These are phyloP conservation scores for Talaromyces trachyspermus DNA, from an alignment of 495 filamentous ascomycete species.

Conservation along the genomic window DNA sequence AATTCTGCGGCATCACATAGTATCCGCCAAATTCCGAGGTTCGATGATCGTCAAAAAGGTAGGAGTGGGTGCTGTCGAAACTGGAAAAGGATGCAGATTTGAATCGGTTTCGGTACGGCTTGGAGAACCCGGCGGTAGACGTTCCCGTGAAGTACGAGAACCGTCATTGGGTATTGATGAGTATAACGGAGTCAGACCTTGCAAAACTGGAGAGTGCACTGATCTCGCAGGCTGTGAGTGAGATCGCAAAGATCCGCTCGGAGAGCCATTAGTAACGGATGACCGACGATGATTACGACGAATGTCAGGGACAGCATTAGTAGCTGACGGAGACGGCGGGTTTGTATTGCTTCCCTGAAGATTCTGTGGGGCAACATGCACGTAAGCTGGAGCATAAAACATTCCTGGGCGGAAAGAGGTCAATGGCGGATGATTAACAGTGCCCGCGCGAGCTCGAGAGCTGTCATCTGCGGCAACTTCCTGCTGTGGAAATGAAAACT, in stretches of 20 bases:
- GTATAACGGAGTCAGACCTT: constrained; percentile 31
- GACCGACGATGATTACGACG: constrained; percentile 51
- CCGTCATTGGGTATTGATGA: constrained; percentile 25
- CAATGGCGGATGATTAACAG: constrained; percentile 42
- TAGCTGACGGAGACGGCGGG: constrained; percentile 56
- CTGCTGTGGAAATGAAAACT: constrained; percentile 36
- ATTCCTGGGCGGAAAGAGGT: constrained; percentile 37
- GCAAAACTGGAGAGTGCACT: constrained; percentile 36
- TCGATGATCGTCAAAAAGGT: constrained; percentile 40
- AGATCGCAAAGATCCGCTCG: constrained; percentile 47
- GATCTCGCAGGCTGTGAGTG: constrained; percentile 60
- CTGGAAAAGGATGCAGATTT: constrained; percentile 33
- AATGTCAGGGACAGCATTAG: constrained; percentile 45
- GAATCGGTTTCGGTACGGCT: constrained; percentile 35
- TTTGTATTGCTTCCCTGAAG: constrained; percentile 50
- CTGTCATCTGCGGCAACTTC: constrained; percentile 32
- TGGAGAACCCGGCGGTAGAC: constrained; percentile 25
- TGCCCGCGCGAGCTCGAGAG: constrained; percentile 34
- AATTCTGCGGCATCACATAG: constrained; percentile 49
- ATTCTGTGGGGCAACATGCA: constrained; percentile 32
- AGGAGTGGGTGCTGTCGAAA: constrained; percentile 30
- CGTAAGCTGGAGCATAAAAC: constrained; percentile 44
- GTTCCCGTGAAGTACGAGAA: constrained; percentile 30
- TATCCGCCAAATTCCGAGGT: constrained; percentile 59
- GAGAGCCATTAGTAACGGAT: constrained; percentile 45